Evolutionary conservation across 345 rosid genomes (phyloP).

Genomic region (Lenwebbia sp.): DNA sequence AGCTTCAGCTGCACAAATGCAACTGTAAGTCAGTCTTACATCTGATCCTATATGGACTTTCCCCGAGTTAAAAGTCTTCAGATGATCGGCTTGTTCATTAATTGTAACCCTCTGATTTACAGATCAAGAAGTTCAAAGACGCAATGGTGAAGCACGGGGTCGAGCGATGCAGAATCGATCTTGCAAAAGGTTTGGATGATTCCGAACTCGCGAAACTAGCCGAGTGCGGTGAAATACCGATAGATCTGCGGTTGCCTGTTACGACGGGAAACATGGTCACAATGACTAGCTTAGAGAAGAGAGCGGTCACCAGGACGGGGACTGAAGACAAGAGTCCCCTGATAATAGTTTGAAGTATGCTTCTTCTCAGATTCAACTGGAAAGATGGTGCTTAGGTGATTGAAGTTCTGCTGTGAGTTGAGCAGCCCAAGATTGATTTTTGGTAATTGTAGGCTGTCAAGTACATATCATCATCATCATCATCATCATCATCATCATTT

Average conservation of each 20-base stretch:
- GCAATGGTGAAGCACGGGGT: slow-evolving; percentile 41
- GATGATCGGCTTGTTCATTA: not conserved
- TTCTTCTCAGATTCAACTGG: not conserved
- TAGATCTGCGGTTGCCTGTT: not conserved
- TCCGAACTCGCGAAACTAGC: slow-evolving; percentile 18
- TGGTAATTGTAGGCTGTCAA: not conserved
- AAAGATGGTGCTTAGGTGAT: not conserved
- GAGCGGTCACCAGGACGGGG: not conserved
- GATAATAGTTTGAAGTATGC: not conserved
- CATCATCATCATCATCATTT: not conserved
- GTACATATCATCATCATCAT: not conserved
- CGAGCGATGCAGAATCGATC: slow-evolving; percentile 28
- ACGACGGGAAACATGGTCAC: not conserved
- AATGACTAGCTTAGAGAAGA: not conserved
- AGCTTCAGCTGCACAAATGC: slow-evolving; percentile 73
- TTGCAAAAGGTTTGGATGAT: slow-evolving; percentile 45
- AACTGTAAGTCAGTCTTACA: slow-evolving; percentile 23
- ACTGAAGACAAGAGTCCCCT: not conserved
- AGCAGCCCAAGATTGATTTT: not conserved
- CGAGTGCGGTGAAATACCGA: not conserved
- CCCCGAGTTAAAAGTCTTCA: not conserved
- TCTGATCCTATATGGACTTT: not conserved
- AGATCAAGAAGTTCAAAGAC: slow-evolving; percentile 67
- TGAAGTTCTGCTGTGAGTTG: not conserved
- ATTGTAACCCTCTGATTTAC: not conserved